Evolutionary conservation across 805 yeast species (phyloP).

Genomic region (Zygotorulaspora florentina): DNA sequence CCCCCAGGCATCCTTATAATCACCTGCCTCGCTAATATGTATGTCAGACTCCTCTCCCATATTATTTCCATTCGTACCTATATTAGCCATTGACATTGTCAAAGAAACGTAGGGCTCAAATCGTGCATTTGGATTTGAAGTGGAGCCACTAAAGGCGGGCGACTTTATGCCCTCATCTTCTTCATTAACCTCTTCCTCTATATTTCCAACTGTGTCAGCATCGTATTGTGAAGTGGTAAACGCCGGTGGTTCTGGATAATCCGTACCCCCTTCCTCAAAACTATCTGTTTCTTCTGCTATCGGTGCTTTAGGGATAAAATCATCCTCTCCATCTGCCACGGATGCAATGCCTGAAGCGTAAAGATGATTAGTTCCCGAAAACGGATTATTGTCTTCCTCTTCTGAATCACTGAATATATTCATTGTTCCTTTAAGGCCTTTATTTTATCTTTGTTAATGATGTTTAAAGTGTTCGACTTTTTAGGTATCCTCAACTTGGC

Average conservation of each 20-base stretch:
- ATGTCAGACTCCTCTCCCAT: slow-evolving; percentile 22
- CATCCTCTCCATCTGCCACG: slow-evolving; percentile 20
- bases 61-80: background rate
- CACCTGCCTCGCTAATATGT: slow-evolving; percentile 75
- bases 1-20: slow-evolving; percentile 72
- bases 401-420: slow-evolving; percentile 24
- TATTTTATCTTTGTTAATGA: background rate
- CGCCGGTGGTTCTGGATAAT: background rate
- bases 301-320: slow-evolving; percentile 12
- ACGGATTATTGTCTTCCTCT: slow-evolving; percentile 40
- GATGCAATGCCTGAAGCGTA: slow-evolving; percentile 37
- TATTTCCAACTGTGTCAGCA: background rate
- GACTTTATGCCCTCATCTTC: slow-evolving; percentile 3
- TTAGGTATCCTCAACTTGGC: background rate
- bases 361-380: slow-evolving; percentile 36
- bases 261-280: background rate
- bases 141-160: slow-evolving; percentile 1
- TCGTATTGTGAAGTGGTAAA: background rate
- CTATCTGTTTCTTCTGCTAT: slow-evolving; percentile 4
- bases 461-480: background rate
- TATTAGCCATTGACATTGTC: slow-evolving; percentile 26
- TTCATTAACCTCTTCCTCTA: background rate
- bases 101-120: slow-evolving; percentile 29
- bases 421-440: slow-evolving; percentile 10
- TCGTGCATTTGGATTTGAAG: slow-evolving; percentile 2